Conservation (phyloP, 2,329 filamentous ascomycete genomes). For the Clonostachys solani region DNA sequence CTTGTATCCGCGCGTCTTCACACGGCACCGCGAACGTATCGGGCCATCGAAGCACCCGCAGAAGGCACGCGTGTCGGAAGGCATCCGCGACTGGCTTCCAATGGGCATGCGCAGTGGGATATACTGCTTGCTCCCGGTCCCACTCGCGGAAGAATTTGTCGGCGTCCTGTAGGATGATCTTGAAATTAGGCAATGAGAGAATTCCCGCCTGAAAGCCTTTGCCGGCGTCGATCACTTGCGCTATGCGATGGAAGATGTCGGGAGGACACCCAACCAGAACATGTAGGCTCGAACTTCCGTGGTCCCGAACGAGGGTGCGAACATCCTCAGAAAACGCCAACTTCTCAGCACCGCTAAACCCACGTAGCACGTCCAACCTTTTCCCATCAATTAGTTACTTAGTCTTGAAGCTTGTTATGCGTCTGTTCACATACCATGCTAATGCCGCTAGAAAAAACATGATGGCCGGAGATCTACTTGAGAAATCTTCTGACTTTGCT, state of each 20-base stretch:
- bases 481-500: slow-evolving; percentile 5
- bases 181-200: slow-evolving; percentile 4
- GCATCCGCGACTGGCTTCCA: slow-evolving; percentile 19
- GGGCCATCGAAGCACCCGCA: slow-evolving; percentile 16
- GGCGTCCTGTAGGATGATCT: slow-evolving; percentile 7
- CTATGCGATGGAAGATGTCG: slow-evolving; percentile 14
- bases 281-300: slow-evolving; percentile 14
- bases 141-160: slow-evolving; percentile 16
- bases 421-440: slow-evolving; percentile 10
- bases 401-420: too few relatives aligned
- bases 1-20: slow-evolving; percentile 10
- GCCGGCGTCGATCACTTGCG: slow-evolving; percentile 12
- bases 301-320: slow-evolving; percentile 13
- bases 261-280: slow-evolving; percentile 18
- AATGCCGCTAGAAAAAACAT: slow-evolving; percentile 16
- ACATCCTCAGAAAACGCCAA: slow-evolving; percentile 15
- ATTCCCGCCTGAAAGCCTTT: slow-evolving; percentile 8
- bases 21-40: slow-evolving; percentile 15
- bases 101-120: slow-evolving; percentile 16
- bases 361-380: slow-evolving; percentile 19
- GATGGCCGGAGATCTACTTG: slow-evolving; percentile 8
- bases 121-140: slow-evolving; percentile 12
- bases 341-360: slow-evolving; percentile 21
- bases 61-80: slow-evolving; percentile 18
- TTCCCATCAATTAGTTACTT: too few relatives aligned